Evolutionary conservation across 1,139 yeast genomes (phyloP), one percentile per base, ranked within the genome.

Genomic region (Sugiyamaella paludigena): DNA sequence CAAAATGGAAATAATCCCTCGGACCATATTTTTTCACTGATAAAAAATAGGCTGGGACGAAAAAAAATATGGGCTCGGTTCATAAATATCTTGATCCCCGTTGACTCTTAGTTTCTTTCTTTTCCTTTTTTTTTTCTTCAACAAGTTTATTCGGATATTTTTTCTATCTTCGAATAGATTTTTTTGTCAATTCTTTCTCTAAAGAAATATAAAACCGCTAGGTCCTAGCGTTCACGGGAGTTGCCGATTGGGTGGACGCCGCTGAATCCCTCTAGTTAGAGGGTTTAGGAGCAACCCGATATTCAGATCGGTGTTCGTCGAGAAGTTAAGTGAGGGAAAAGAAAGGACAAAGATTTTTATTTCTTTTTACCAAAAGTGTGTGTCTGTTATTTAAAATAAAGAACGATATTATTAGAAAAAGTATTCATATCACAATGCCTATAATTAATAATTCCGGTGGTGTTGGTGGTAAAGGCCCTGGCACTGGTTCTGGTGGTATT

Each of bases 401-500:
- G 24, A 32, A 33, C 19, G 15, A 41, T 13, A 19, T 30, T 29
- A 11, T 2, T 19, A 12, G 26, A 35, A 32, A 46, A 19, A 35
- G 27, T 35, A 11, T 26, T 31, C 31, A 33, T n/a, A 7, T 30
- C 11, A 19, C 33, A n/a, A 34, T 40, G 44, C 44, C 44, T 8
- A 33, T 24, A 8, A 41, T 41, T 41, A 27, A 39, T 30, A 28
- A n/a, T 24, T n/a, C 35, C 7, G 31, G 31, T 39, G 86, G 83
- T 1, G 56, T 81, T 16, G 88, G 87, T 1, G n/a, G n/a, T n/a
- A n/a, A n/a, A n/a, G n/a, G n/a, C n/a, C n/a, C n/a, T 39, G 86
- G 83, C 1, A 56, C 81, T 16, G 88, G 87, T 1, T 80, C 74
- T 52, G 62, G 75, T 45, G 91, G 91, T 0, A 87, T 92, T 0